Percentiles rank a stretch among this genome's conserved stretches.
Conservation (phyloP, 1,284 basidiomycete genomes). For the Tylopilus orsonianus region DNA sequence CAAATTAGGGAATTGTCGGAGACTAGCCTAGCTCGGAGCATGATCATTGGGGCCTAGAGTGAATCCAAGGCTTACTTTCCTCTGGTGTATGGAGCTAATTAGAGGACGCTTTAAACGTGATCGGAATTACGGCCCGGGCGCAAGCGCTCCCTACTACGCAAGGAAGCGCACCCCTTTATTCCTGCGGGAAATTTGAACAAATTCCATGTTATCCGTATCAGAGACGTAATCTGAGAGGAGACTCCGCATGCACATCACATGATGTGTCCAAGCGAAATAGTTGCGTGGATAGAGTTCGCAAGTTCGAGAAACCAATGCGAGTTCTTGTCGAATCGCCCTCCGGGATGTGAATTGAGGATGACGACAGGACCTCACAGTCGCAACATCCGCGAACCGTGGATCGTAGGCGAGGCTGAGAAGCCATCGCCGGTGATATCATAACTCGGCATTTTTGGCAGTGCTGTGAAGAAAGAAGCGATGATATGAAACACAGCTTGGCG, state of each 20-base stretch:
- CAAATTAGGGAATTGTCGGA: too few species aligned
- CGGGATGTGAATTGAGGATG: constrained; percentile 24
- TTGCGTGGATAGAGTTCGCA: constrained; percentile 64
- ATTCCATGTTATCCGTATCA: constrained; percentile 17
- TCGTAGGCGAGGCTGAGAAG: constrained; percentile 39
- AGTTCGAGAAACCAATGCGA: constrained; percentile 44
- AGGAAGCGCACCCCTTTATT: constrained; percentile 47
- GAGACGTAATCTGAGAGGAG: constrained; percentile 9
- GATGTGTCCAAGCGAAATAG: constrained; percentile 67
- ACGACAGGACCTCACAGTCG: neutral
- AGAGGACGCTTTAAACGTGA: too few species aligned
- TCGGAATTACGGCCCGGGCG: too few species aligned
- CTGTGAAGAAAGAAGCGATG: constrained; percentile 48
- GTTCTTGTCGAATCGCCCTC: constrained; percentile 41
- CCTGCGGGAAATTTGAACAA: constrained; percentile 34
- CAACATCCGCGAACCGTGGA: neutral
- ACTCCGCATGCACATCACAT: constrained; percentile 43
- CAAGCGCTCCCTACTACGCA: too few species aligned
- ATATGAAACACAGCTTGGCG: constrained; percentile 48
- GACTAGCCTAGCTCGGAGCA: too few species aligned
- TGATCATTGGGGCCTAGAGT: too few species aligned
- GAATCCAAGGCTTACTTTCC: too few species aligned
- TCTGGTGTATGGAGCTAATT: too few species aligned
- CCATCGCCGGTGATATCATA: constrained; percentile 72
- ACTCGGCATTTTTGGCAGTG: constrained; percentile 61